Base-by-base conservation (phyloP, 2,329 filamentous ascomycete genomes). In the Phaeomoniella chlamydospora region DNA sequence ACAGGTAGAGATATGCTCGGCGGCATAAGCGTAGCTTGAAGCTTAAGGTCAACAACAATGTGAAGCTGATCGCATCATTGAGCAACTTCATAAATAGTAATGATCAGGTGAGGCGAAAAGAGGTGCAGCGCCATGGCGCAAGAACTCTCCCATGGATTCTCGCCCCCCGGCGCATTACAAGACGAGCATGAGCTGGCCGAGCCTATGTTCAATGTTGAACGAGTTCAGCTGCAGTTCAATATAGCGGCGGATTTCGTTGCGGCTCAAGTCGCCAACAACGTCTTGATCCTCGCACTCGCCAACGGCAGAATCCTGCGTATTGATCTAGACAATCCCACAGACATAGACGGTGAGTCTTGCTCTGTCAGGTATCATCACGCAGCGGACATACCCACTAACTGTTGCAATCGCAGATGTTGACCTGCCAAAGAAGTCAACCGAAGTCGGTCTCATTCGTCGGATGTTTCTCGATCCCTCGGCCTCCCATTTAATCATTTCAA, bases 391-490 rank as follows among this genome's bases (percentile, higher is more conserved):
- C 15, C n/a, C 10, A 22, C 15, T 15, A 31, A 19, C 22, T 19
- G 19, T n/a, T n/a, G n/a, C n/a, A n/a, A n/a, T n/a, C n/a, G 36
- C 49, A 93, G 88, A 98, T 59, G 94, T 98, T 56, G 90, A 98
- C 57, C 74, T 98, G 5, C 90, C 90, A 26, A 94, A 92, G 64
- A 90, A 88, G 51, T 75, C 84, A 12, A 80, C 84, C 26, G 88
- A 98, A 56, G 74, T 90, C 40, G 90, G 90, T 46, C 73, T 94
- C 36, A 96, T 98, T 52, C 79, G 82, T 47, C 84, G 82, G 64
- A 85, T 98, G 73, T 98, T 98, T 62, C 80, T 98, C 52, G 90
- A 98, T 53, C 88, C 90, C 17, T 94, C 88, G 9, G 90, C 90
- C 17, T 94, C 86, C 4, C 90, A 98, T 61, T 68, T 98, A 17